Conservation (phyloP, 805 yeast genomes). For the Pichia insulana region DNA sequence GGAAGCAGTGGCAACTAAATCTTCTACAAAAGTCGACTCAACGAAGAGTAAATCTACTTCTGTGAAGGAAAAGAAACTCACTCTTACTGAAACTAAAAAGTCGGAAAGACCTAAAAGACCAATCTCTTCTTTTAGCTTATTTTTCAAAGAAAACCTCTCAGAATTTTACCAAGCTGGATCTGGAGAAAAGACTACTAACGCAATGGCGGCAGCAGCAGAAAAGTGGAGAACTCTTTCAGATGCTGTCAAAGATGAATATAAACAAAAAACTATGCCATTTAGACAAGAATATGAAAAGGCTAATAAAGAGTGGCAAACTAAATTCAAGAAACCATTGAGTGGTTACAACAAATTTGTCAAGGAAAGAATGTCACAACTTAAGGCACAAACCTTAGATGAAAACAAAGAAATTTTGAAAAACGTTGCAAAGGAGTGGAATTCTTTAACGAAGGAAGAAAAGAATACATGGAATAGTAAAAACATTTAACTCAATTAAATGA, state of each 20-base stretch:
- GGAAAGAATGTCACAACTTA: constrained; percentile 11
- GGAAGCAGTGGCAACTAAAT: not conserved
- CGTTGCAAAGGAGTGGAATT: constrained; percentile 18
- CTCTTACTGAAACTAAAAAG: constrained; percentile 6
- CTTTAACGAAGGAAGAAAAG: constrained; percentile 18
- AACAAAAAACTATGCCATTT: not conserved
- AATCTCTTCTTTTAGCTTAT: constrained; percentile 13
- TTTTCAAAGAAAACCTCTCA: constrained; percentile 12
- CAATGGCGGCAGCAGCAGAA: constrained; percentile 8
- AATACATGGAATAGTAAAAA: constrained; percentile 13
- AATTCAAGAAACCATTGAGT: constrained; percentile 16
- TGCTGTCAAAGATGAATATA: constrained; percentile 13
- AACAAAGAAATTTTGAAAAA: constrained; percentile 14
- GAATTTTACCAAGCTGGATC: constrained; percentile 3
- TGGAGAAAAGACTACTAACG: constrained; percentile 4
- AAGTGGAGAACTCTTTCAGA: constrained; percentile 19
- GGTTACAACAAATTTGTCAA: constrained; percentile 20
- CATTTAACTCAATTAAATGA: not conserved
- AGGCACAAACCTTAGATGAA: constrained; percentile 11
- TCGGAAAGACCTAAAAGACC: constrained; percentile 20
- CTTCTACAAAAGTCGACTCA: constrained; percentile 1
- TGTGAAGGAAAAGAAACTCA: constrained; percentile 6
- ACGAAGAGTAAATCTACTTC: constrained; percentile 10
- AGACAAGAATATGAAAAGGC: constrained; percentile 9
- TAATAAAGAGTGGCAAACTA: constrained; percentile 20